phyloP scores from a whole-genome alignment of 2,329 filamentous ascomycete species.

The Coleophoma crateriformis region DNA sequence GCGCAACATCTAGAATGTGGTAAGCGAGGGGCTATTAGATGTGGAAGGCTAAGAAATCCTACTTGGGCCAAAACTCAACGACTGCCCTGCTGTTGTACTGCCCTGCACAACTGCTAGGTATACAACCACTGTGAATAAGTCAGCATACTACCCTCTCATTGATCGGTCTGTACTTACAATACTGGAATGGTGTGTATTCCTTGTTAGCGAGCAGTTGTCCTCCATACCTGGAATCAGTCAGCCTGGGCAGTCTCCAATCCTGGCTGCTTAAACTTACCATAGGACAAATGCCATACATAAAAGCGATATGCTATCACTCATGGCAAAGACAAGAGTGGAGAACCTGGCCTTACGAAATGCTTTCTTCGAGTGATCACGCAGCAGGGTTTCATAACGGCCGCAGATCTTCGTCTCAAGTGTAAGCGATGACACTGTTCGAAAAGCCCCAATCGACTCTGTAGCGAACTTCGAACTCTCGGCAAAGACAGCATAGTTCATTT shows the following conservation, averaged over 20 bases:
- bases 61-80: constrained; percentile 42
- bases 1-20: constrained; percentile 37
- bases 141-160: constrained; percentile 66
- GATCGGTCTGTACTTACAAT: constrained; percentile 28
- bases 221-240: constrained; percentile 37
- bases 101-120: constrained; percentile 46
- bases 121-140: constrained; percentile 39
- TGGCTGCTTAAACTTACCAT: constrained; percentile 33
- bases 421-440: constrained; percentile 55
- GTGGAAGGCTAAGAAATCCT: constrained; percentile 5
- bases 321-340: constrained; percentile 43
- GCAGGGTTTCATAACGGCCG: constrained; percentile 37
- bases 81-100: constrained; percentile 45
- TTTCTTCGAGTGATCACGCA: constrained; percentile 37
- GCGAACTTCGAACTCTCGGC: constrained; percentile 55
- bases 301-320: constrained; percentile 48
- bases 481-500: constrained; percentile 50
- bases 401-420: constrained; percentile 54
- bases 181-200: constrained; percentile 28
- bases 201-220: constrained; percentile 34
- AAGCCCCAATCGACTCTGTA: constrained; percentile 53
- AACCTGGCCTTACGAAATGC: constrained; percentile 40
- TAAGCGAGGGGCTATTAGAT: not conserved
- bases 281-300: constrained; percentile 54
- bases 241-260: not conserved